These are phyloP conservation scores for Coemansia sp. DNA, from an alignment of 192 early-diverging fungal genomes.

Conservation along the genomic window DNA sequence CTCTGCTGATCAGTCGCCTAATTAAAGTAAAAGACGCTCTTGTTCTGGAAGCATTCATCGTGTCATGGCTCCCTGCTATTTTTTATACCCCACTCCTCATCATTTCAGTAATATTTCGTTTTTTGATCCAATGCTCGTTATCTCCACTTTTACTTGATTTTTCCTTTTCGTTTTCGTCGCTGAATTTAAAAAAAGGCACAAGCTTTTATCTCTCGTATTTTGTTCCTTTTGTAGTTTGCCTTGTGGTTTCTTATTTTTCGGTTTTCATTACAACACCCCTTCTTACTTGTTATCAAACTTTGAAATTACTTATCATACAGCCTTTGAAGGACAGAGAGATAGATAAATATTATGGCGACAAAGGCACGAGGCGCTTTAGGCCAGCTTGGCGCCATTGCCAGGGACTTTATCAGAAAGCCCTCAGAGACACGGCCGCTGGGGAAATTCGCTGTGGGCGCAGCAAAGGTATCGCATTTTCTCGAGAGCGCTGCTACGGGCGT, in stretches of 20 bases:
- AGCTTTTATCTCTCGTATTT: neutral
- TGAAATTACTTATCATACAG: neutral
- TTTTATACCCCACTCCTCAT: neutral
- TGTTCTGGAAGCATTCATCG: too few relatives aligned
- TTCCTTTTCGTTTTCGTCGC: neutral
- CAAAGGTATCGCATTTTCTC: conserved; percentile 38
- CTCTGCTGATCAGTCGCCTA: neutral
- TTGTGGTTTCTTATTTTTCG: too few relatives aligned
- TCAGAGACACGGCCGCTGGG: conserved; percentile 38
- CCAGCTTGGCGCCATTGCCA: conserved; percentile 34
- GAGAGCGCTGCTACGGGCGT: conserved; percentile 39
- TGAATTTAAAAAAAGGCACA: neutral
- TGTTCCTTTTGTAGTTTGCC: neutral
- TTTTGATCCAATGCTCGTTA: neutral
- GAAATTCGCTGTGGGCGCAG: conserved; percentile 38
- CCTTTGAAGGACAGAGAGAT: neutral
- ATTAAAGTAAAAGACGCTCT: too few relatives aligned
- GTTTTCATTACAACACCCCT: neutral
- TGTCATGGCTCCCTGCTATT: too few relatives aligned
- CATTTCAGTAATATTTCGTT: neutral
- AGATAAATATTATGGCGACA: conserved; percentile 26
- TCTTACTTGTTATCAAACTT: conserved; percentile 5
- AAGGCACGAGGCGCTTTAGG: conserved; percentile 33
- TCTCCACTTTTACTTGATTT: neutral
- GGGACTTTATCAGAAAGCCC: conserved; percentile 23